Evolutionary conservation across 2,329 filamentous ascomycete species (phyloP).

Genomic region (Diaporthe citriasiana): DNA sequence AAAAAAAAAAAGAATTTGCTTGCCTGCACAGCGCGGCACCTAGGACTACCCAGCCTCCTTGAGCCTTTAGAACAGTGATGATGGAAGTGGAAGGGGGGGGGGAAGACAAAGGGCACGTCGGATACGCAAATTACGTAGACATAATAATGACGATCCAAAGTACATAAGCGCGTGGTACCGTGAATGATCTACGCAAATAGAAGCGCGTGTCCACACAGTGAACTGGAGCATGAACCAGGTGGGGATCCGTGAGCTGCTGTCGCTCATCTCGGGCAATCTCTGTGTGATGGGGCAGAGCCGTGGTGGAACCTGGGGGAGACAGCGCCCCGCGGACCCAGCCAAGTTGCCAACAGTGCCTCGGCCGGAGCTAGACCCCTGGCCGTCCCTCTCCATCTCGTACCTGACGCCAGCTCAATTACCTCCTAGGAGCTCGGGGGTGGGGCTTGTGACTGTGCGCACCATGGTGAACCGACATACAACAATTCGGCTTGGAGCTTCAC

Average conservation of each 20-base stretch:
- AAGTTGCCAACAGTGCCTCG: conserved; percentile 27
- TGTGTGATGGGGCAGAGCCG: conserved; percentile 26
- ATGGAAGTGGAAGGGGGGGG: conserved; percentile 34
- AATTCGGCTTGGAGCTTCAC: neutral
- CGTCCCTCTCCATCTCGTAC: conserved; percentile 9
- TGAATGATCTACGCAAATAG: conserved; percentile 39
- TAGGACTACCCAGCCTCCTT: conserved; percentile 17
- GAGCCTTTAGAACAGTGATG: conserved; percentile 35
- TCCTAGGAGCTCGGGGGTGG: conserved; percentile 10
- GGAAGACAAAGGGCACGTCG: conserved; percentile 36
- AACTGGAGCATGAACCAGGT: conserved; percentile 16
- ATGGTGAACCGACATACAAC: neutral
- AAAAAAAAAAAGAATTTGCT: too few relatives aligned
- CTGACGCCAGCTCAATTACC: conserved; percentile 15
- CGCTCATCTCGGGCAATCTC: conserved; percentile 33
- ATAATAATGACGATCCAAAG: conserved; percentile 54
- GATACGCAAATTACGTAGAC: conserved; percentile 50
- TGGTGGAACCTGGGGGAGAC: conserved; percentile 26
- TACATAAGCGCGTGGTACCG: conserved; percentile 45
- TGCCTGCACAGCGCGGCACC: conserved; percentile 31
- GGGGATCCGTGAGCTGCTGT: conserved; percentile 17
- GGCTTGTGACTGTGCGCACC: neutral
- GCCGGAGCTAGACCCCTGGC: conserved; percentile 27
- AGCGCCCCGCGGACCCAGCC: conserved; percentile 14
- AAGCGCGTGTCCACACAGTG: conserved; percentile 19